These are phyloP conservation scores for Neolentinus lepideus DNA, from an alignment of 1,284 basidiomycete species.

Conservation along the genomic window DNA sequence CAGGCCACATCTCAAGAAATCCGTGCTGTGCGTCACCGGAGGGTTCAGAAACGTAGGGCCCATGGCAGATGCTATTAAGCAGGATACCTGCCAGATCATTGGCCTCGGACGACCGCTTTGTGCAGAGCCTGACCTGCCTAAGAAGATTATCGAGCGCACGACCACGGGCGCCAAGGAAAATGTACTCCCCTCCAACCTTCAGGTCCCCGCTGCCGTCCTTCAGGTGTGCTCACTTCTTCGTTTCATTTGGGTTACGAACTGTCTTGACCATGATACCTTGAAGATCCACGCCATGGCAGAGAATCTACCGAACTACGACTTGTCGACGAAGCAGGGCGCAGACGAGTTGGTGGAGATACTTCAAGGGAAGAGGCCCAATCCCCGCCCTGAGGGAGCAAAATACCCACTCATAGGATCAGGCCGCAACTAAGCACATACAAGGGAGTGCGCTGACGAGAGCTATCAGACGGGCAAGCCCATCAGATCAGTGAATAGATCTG, in stretches of 20 bases:
- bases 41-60: slow-evolving; percentile 34
- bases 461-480: too few species aligned
- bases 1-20: slow-evolving; percentile 23
- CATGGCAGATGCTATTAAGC: slow-evolving; percentile 30
- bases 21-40: slow-evolving; percentile 36
- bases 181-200: too few species aligned
- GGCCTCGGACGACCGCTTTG: slow-evolving; percentile 37
- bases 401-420: not conserved
- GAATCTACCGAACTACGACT: not conserved
- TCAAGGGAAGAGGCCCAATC: not conserved
- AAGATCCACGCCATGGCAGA: not conserved
- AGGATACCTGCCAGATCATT: slow-evolving; percentile 26
- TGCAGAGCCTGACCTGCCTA: slow-evolving; percentile 25
- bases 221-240: too few species aligned
- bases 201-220: too few species aligned
- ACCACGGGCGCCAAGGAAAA: not conserved
- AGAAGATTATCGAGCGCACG: not conserved
- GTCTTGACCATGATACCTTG: too few species aligned
- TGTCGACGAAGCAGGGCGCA: not conserved
- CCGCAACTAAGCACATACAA: too few species aligned
- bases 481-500: too few species aligned
- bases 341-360: not conserved
- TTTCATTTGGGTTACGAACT: too few species aligned
- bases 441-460: too few species aligned
- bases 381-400: not conserved